These are phyloP conservation scores for Stentor roeselii DNA, from an alignment of 73 alveolate genomes.

Conservation along the genomic window DNA sequence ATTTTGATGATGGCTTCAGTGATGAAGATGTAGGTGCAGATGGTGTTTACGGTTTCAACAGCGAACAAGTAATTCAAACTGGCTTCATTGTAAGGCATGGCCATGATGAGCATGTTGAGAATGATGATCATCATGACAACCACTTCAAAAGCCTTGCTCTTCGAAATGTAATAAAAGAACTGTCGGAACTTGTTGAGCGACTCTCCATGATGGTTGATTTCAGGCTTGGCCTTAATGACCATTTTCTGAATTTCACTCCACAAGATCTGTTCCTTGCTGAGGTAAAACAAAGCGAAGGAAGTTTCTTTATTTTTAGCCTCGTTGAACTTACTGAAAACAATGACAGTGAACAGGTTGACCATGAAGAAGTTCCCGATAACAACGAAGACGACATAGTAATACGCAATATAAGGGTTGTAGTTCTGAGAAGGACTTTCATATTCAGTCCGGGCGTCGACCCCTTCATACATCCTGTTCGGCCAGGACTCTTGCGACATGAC, in stretches of 20 bases:
- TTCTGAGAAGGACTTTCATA: conserved; percentile 69
- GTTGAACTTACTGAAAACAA: conserved; percentile 84
- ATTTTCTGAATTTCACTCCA: conserved; percentile 67
- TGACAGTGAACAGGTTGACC: conserved; percentile 92
- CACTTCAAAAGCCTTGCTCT: conserved; percentile 62
- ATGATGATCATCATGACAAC: conserved; percentile 81
- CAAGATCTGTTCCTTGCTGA: conserved; percentile 44
- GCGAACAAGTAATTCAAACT: conserved; percentile 29
- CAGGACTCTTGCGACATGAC: conserved; percentile 90
- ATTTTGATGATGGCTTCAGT: conserved; percentile 74
- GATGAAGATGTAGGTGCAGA: conserved; percentile 62
- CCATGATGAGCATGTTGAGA: conserved; percentile 89
- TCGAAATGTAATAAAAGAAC: conserved; percentile 21
- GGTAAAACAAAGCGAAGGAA: conserved; percentile 29
- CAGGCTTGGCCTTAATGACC: conserved; percentile 41
- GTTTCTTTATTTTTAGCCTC: conserved; percentile 41
- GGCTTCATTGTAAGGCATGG: conserved; percentile 71
- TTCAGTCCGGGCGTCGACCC: conserved; percentile 58
- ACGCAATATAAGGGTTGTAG: conserved; percentile 62
- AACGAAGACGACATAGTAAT: conserved; percentile 73
- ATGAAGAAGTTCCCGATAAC: conserved; percentile 88
- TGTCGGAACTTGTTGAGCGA: not conserved
- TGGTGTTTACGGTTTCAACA: conserved; percentile 47
- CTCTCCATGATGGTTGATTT: not conserved
- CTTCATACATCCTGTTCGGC: conserved; percentile 83